A percentile compares a stretch with the other conserved stretches of the same genome.
Conservation (phyloP, 2,329 filamentous ascomycete species). For the Fusarium mundagurra region DNA sequence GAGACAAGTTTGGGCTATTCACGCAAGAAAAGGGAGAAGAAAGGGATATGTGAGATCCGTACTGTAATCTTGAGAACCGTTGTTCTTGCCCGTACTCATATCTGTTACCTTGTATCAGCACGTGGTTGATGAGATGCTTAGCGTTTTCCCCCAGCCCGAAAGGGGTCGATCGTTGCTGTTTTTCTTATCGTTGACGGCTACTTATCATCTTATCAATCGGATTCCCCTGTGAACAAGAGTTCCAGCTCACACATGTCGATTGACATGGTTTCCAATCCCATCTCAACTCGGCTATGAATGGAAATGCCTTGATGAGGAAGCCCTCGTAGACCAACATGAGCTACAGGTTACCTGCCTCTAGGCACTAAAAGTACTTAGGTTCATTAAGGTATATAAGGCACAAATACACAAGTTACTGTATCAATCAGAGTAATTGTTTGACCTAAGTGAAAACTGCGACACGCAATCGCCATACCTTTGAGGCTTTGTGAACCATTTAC, state of each 20-base stretch:
- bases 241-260: background rate
- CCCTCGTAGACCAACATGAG: background rate
- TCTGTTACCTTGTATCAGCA: conserved; percentile 4
- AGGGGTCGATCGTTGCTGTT: conserved; percentile 17
- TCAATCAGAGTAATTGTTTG: background rate
- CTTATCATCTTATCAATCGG: conserved; percentile 26
- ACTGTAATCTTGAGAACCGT: background rate
- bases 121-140: background rate
- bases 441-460: background rate
- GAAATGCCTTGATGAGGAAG: background rate
- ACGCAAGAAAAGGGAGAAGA: background rate
- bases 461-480: background rate
- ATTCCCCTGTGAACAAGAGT: background rate
- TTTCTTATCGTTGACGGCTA: background rate
- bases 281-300: background rate
- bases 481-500: background rate
- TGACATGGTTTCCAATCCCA: background rate
- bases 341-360: background rate
- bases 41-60: too few species aligned
- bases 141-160: background rate
- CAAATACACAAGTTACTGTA: background rate
- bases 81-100: background rate
- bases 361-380: background rate
- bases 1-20: background rate
- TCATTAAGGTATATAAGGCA: background rate